Evolutionary conservation across 768 basidiomycete species (phyloP).

Genomic region (Phaeolepiota aurea): DNA sequence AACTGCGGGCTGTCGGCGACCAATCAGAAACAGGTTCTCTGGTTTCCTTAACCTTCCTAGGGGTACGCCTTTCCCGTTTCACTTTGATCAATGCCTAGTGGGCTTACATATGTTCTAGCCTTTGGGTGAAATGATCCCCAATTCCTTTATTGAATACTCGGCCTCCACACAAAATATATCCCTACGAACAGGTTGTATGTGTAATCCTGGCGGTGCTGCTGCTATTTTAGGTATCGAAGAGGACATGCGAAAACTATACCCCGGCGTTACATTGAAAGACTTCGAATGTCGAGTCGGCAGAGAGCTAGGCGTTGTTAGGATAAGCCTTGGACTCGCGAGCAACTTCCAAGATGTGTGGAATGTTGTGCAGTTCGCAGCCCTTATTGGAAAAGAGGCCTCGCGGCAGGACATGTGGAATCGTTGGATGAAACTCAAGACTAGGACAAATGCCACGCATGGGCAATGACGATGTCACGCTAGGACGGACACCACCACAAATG

Average conservation of each 20-base stretch:
- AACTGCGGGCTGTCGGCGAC: constrained; percentile 50
- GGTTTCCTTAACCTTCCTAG: constrained; percentile 54
- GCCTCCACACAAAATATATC: constrained; percentile 61
- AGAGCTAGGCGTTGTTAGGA: constrained; percentile 67
- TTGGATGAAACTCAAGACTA: constrained; percentile 21
- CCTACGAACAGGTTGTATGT: constrained; percentile 80
- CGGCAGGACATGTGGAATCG: constrained; percentile 31
- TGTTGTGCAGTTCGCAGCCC: constrained; percentile 39
- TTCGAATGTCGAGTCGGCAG: constrained; percentile 54
- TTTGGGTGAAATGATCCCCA: constrained; percentile 56
- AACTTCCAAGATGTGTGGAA: constrained; percentile 70
- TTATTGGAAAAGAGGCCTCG: constrained; percentile 30
- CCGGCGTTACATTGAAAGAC: constrained; percentile 51
- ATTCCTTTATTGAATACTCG: constrained; percentile 65
- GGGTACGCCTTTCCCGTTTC: constrained; percentile 36
- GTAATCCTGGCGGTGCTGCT: constrained; percentile 78
- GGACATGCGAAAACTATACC: constrained; percentile 53
- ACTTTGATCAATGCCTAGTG: too few species aligned
- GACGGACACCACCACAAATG: too few species aligned
- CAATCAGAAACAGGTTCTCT: constrained; percentile 60
- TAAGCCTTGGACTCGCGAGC: constrained; percentile 74
- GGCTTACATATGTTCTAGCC: constrained; percentile 46
- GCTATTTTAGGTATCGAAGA: constrained; percentile 58
- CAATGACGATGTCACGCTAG: too few species aligned
- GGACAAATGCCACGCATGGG: too few species aligned